Evolutionary conservation across 2,329 filamentous ascomycete genomes (phyloP).

Genomic region (Macrophomina phaseolina): DNA sequence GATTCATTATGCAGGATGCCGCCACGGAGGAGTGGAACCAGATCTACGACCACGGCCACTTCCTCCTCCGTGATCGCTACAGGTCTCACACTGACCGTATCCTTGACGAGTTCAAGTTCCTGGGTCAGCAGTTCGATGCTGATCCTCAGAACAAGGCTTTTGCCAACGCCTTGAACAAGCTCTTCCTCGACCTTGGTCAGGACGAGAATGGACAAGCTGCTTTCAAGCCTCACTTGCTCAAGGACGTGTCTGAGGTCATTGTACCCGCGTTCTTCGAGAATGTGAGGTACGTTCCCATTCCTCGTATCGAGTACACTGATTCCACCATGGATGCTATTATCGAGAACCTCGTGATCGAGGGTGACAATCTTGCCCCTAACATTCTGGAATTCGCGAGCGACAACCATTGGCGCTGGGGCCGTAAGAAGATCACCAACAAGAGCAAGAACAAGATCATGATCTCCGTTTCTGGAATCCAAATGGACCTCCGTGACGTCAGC

Average conservation of each 20-base stretch:
- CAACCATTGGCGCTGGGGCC: conserved; percentile 94
- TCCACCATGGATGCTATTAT: conserved; percentile 83
- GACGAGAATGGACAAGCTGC: conserved; percentile 81
- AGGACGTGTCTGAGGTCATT: conserved; percentile 86
- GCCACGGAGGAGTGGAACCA: conserved; percentile 82
- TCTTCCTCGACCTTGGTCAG: conserved; percentile 89
- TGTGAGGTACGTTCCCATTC: conserved; percentile 87
- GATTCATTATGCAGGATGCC: conserved; percentile 83
- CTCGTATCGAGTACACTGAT: conserved; percentile 91
- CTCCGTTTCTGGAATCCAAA: conserved; percentile 87
- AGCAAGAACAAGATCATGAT: conserved; percentile 85
- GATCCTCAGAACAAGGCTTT: conserved; percentile 88
- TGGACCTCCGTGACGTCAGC: conserved; percentile 85
- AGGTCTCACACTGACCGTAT: conserved; percentile 83
- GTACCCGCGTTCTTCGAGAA: conserved; percentile 82
- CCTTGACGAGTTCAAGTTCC: conserved; percentile 87
- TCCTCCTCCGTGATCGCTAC: conserved; percentile 88
- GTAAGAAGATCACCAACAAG: conserved; percentile 83
- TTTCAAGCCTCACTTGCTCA: conserved; percentile 93
- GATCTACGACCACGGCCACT: conserved; percentile 84
- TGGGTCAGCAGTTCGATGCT: conserved; percentile 85
- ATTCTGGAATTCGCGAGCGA: conserved; percentile 85
- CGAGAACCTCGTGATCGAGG: conserved; percentile 94
- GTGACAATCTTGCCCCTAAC: conserved; percentile 96
- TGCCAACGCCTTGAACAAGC: conserved; percentile 73